Conservation (phyloP, 2,329 filamentous ascomycete species). For the Keithomyces neogunnii region DNA sequence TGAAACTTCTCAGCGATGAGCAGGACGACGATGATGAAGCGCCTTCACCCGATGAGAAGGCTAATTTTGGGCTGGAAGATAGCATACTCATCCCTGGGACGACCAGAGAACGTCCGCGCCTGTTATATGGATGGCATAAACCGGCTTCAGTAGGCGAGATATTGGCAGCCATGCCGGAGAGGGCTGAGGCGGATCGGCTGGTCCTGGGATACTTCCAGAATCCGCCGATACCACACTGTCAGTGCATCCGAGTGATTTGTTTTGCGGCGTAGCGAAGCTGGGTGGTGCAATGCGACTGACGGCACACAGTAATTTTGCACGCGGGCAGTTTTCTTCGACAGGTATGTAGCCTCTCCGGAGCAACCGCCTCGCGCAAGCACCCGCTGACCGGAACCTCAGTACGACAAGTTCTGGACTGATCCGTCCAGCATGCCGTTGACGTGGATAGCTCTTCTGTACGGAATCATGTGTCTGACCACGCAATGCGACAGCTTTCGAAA, state of each 20-base stretch:
- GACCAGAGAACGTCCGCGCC: constrained; percentile 10
- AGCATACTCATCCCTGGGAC: neutral
- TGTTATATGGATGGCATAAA: constrained; percentile 23
- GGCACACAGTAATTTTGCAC: neutral
- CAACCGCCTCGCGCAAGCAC: neutral
- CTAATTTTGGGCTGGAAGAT: neutral
- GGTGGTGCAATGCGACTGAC: neutral
- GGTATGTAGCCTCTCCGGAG: neutral
- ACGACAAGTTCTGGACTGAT: constrained; percentile 34
- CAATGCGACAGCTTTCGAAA: neutral
- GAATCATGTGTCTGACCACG: constrained; percentile 32
- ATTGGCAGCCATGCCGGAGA: constrained; percentile 22
- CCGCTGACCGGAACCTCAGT: constrained; percentile 19
- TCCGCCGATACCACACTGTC: constrained; percentile 15
- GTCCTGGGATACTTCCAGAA: constrained; percentile 28
- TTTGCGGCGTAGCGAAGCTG: too few relatives aligned
- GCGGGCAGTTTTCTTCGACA: neutral
- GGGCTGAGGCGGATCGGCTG: constrained; percentile 22
- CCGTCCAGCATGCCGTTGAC: constrained; percentile 26
- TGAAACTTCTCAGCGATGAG: constrained; percentile 25
- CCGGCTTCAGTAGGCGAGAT: constrained; percentile 21
- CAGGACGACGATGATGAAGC: constrained; percentile 4
- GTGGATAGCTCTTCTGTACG: constrained; percentile 39
- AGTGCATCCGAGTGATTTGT: neutral
- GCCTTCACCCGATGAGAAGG: neutral